phyloP scores from a whole-genome alignment of 306 rosid species.

The Casuarina equisetifolia region DNA sequence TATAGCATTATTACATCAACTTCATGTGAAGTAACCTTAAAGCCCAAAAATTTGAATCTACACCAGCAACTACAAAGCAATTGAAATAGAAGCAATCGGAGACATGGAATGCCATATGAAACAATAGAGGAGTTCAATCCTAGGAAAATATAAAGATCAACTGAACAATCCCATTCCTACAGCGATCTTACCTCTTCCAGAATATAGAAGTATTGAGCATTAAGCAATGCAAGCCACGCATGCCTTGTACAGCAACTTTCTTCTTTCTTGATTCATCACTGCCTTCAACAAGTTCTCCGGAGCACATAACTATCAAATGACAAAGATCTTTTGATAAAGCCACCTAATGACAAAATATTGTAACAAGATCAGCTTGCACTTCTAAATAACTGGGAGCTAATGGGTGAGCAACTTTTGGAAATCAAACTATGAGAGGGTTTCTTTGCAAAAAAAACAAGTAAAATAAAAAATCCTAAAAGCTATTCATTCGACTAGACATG shows the following conservation, averaged over 20 bases:
- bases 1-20: slow-evolving; percentile 15
- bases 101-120: neutral
- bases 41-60: neutral
- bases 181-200: slow-evolving; percentile 74
- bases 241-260: slow-evolving; percentile 40
- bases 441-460: neutral
- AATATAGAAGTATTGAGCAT: slow-evolving; percentile 82
- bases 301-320: slow-evolving; percentile 84
- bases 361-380: slow-evolving; percentile 37
- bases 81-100: slow-evolving; percentile 21
- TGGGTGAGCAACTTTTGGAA: neutral
- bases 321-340: slow-evolving; percentile 91
- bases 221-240: slow-evolving; percentile 77
- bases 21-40: slow-evolving; percentile 23
- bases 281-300: slow-evolving; percentile 66
- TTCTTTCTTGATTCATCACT: slow-evolving; percentile 34
- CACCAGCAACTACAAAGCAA: neutral
- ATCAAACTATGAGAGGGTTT: neutral
- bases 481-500: neutral
- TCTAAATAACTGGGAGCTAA: slow-evolving; percentile 13
- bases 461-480: neutral
- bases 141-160: slow-evolving; percentile 14
- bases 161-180: slow-evolving; percentile 25
- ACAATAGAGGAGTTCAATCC: slow-evolving; percentile 3
- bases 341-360: slow-evolving; percentile 53